A percentile compares a stretch with the other conserved stretches of the same genome.
Evolutionary conservation across 768 basidiomycete species (phyloP).

Genomic region (Clavulina sp.): DNA sequence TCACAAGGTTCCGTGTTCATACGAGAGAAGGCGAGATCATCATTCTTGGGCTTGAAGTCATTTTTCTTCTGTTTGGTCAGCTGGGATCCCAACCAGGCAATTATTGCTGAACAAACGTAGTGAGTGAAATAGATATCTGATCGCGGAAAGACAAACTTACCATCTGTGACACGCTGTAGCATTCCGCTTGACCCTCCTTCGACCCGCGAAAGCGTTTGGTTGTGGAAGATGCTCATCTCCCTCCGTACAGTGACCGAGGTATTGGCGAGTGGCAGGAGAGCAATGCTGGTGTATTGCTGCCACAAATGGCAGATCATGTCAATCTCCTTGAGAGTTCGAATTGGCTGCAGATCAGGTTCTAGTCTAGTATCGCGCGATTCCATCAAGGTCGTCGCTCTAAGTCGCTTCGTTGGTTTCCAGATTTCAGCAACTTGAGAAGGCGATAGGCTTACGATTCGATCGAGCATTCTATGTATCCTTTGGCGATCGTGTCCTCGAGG

Average conservation of each 20-base stretch:
- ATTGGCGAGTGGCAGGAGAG: slow-evolving; percentile 67
- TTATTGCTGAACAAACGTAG: slow-evolving; percentile 30
- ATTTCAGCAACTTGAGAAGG: not conserved
- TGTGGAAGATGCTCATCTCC: slow-evolving; percentile 87
- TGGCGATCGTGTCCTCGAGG: slow-evolving; percentile 70
- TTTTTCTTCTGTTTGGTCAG: slow-evolving; percentile 86
- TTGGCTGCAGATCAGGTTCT: slow-evolving; percentile 60
- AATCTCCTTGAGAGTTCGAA: slow-evolving; percentile 47
- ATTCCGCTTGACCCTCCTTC: slow-evolving; percentile 70
- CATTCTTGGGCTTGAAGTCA: slow-evolving; percentile 94
- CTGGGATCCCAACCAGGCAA: slow-evolving; percentile 56
- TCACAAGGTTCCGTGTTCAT: slow-evolving; percentile 90
- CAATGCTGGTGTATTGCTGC: slow-evolving; percentile 91
- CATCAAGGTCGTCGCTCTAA: slow-evolving; percentile 50
- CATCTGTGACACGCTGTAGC: slow-evolving; percentile 64
- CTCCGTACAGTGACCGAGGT: slow-evolving; percentile 69
- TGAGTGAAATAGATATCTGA: not conserved
- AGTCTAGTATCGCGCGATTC: slow-evolving; percentile 56
- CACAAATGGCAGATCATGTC: slow-evolving; percentile 90
- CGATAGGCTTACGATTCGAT: slow-evolving; percentile 70
- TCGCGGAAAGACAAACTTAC: slow-evolving; percentile 28
- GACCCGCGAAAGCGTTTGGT: slow-evolving; percentile 65
- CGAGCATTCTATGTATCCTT: slow-evolving; percentile 76
- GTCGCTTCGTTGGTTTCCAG: too few species aligned
- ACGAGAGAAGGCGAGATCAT: slow-evolving; percentile 84